phyloP scores from a whole-genome alignment of 2,329 filamentous ascomycete species.

The Ophiocordyceps camponoti-leonardi region DNA sequence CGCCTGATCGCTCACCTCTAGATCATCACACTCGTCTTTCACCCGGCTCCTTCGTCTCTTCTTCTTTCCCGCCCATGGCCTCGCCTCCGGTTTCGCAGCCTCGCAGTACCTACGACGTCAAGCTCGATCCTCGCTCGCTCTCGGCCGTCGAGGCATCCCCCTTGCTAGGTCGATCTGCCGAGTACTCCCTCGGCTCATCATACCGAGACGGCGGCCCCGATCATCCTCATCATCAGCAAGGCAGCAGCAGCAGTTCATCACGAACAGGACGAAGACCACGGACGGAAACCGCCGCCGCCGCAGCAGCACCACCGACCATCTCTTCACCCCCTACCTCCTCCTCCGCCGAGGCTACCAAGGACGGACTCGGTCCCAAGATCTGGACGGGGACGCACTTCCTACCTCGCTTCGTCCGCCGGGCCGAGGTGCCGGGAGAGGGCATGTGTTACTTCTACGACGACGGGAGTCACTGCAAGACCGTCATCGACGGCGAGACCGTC shows the following conservation, averaged over 20 bases:
- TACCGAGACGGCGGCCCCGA: not conserved
- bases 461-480: slow-evolving; percentile 62
- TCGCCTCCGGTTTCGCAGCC: slow-evolving; percentile 23
- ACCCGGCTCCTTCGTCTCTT: slow-evolving; percentile 24
- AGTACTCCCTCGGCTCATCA: slow-evolving; percentile 21
- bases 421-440: slow-evolving; percentile 60
- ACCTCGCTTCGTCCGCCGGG: slow-evolving; percentile 45
- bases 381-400: slow-evolving; percentile 53
- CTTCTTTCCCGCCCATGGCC: slow-evolving; percentile 27
- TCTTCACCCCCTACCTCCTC: slow-evolving; percentile 3
- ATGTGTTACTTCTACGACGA: slow-evolving; percentile 78
- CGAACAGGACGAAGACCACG: too few species aligned
- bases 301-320: not conserved
- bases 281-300: not conserved
- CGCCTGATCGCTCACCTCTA: slow-evolving; percentile 31
- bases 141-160: slow-evolving; percentile 26
- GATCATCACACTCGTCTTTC: slow-evolving; percentile 25
- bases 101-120: slow-evolving; percentile 27
- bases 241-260: too few species aligned
- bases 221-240: too few species aligned
- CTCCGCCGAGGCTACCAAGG: slow-evolving; percentile 32
- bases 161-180: slow-evolving; percentile 24
- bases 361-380: slow-evolving; percentile 48
- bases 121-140: slow-evolving; percentile 20
- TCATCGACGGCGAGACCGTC: slow-evolving; percentile 72